A percentile compares a stretch with the other conserved stretches of the same genome.
These are phyloP conservation scores for Amanita brunnescens DNA, from an alignment of 768 basidiomycete genomes.

Conservation along the genomic window DNA sequence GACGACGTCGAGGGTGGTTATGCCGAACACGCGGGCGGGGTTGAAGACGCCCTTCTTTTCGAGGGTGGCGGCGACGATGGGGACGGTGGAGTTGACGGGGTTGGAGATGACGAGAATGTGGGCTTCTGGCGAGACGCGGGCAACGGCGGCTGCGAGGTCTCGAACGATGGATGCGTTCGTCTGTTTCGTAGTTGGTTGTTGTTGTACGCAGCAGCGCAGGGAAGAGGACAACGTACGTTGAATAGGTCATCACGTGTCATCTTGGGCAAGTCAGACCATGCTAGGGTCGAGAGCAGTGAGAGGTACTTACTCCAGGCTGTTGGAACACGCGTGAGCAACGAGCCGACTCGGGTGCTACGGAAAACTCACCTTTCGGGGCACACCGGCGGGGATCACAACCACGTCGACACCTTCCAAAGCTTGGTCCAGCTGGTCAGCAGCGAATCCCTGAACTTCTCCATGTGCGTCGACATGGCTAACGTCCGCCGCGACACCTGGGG, in stretches of 20 bases:
- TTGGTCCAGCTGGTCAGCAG: constrained; percentile 80
- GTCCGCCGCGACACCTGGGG: constrained; percentile 95
- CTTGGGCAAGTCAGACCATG: constrained; percentile 24
- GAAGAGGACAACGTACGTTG: constrained; percentile 53
- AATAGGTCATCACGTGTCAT: constrained; percentile 98
- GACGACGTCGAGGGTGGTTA: constrained; percentile 97
- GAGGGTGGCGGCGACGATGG: constrained; percentile 89
- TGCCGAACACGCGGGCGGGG: constrained; percentile 84
- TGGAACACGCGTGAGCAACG: constrained; percentile 14
- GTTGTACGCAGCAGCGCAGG: neutral
- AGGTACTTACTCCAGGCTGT: constrained; percentile 72
- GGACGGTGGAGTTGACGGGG: constrained; percentile 97
- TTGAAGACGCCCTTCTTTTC: constrained; percentile 90
- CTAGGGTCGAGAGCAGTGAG: neutral
- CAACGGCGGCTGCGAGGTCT: constrained; percentile 85
- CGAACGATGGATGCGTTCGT: constrained; percentile 97
- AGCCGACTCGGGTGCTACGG: constrained; percentile 10
- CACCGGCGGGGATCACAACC: constrained; percentile 97
- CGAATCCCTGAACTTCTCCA: constrained; percentile 64
- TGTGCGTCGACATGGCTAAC: constrained; percentile 89
- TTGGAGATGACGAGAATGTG: constrained; percentile 96
- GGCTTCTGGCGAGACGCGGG: constrained; percentile 82
- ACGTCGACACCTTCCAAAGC: constrained; percentile 88
- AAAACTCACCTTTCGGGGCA: constrained; percentile 80
- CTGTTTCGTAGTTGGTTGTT: constrained; percentile 28